These are phyloP conservation scores for Elymus sibiricus DNA, from an alignment of 176 grass and related monocot genomes.

Conservation along the genomic window DNA sequence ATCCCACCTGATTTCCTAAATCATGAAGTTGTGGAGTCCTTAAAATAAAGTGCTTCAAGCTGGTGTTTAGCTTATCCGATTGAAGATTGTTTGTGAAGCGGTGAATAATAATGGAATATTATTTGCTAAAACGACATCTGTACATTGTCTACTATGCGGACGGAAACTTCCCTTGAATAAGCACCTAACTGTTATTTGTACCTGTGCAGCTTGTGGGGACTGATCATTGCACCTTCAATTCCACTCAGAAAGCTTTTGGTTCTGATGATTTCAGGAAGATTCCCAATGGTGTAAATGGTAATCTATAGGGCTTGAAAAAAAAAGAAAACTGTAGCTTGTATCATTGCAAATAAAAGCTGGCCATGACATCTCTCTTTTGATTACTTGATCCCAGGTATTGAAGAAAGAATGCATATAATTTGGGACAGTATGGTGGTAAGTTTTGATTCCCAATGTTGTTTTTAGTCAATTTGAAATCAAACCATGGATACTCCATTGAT, in stretches of 20 bases:
- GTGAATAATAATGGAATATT: neutral
- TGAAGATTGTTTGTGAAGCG: neutral
- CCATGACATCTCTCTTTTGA: conserved; percentile 17
- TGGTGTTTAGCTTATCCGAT: neutral
- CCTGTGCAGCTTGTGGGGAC: conserved; percentile 90
- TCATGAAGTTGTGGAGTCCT: neutral
- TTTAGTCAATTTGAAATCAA: neutral
- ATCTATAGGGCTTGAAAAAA: neutral
- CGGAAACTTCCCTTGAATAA: neutral
- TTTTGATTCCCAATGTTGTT: conserved; percentile 6
- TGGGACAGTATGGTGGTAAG: conserved; percentile 99
- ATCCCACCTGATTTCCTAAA: neutral
- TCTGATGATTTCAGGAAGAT: conserved; percentile 91
- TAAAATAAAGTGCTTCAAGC: neutral
- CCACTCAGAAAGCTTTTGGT: conserved; percentile 93
- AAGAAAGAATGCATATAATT: conserved; percentile 94
- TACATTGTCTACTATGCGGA: neutral
- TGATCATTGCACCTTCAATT: conserved; percentile 95
- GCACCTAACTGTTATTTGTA: conserved; percentile 10
- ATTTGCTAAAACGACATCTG: neutral
- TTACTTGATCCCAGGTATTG: conserved; percentile 58
- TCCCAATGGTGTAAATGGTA: conserved; percentile 94
- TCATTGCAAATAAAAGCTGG: neutral
- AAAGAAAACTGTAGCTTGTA: neutral
- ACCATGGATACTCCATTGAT: neutral